phyloP scores from a whole-genome alignment of 2,329 filamentous ascomycete species.

The Colletotrichum melonis region DNA sequence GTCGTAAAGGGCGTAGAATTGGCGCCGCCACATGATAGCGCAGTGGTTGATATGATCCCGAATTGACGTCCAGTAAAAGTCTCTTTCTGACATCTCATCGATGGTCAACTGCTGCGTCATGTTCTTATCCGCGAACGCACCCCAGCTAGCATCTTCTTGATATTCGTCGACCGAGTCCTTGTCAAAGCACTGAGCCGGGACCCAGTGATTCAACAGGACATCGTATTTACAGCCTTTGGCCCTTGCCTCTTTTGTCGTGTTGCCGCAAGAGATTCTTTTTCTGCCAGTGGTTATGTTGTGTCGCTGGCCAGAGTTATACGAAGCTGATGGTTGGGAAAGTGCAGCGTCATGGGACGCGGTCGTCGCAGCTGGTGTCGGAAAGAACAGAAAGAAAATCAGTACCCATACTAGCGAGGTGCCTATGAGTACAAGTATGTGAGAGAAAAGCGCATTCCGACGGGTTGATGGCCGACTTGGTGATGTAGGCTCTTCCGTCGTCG shows the following conservation, averaged over 20 bases:
- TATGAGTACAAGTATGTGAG: constrained; percentile 36
- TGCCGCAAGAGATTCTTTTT: constrained; percentile 37
- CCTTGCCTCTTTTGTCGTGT: constrained; percentile 36
- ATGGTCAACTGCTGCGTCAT: constrained; percentile 37
- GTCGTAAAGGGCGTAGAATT: constrained; percentile 41
- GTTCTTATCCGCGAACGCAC: constrained; percentile 39
- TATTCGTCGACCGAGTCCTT: constrained; percentile 41
- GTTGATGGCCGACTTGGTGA: constrained; percentile 2
- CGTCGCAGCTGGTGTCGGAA: constrained; percentile 7
- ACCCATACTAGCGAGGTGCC: constrained; percentile 40
- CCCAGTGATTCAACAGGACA: constrained; percentile 42
- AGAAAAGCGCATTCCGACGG: constrained; percentile 24
- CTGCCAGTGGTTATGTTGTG: constrained; percentile 38
- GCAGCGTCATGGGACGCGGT: background rate
- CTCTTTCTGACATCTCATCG: constrained; percentile 38
- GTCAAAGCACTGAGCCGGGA: constrained; percentile 39
- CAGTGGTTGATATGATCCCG: constrained; percentile 44
- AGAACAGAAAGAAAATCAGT: constrained; percentile 34
- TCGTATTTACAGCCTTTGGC: constrained; percentile 39
- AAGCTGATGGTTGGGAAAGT: background rate
- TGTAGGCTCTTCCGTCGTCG: constrained; percentile 29
- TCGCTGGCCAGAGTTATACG: background rate
- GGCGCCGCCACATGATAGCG: constrained; percentile 42
- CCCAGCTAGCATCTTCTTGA: constrained; percentile 40
- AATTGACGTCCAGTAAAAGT: constrained; percentile 39